Evolutionary conservation across 345 rosid genomes (phyloP), one percentile per base, ranked within the genome.

Genomic region (Citrus australasica): DNA sequence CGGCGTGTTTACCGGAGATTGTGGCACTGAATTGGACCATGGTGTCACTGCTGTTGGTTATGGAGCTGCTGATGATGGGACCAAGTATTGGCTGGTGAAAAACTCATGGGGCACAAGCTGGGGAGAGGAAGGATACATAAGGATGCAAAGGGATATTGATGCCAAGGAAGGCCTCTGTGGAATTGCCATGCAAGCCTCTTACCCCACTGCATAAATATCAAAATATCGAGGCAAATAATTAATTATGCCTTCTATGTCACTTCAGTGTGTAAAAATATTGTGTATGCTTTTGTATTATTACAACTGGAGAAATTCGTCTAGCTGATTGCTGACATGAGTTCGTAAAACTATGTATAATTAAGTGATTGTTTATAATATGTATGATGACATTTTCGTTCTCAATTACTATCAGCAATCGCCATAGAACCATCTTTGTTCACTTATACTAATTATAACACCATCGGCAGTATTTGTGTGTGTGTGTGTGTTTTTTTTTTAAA

Each of bases 51-150:
- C 73, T 0, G 59, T 69, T 46, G 73, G 73, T 27, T 69, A 69
- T 46, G 73, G 73, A 14, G 35, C 30, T 9, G n/a, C 21, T 2
- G 59, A 17, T 16, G 60, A 46, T 8, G 73, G 72, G 22, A 25
- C 58, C 4, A 69, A 69, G 55, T 69, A 69, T 14, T 69, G 72
- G 72, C 33, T 69, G 55, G 58, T 69, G 33, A 69, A 69, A 46
- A 69, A 69, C 25, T 69, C 72, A 24, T 69, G 72, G 72, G 72
- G 72, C 33, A 24, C 56, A 14, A 24, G 2, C 22, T 69, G 72
- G 72, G 72, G 72, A 10, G 72, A 69, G 14, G 22, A 24, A 33
- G 62, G 76, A 40, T 42, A 42, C 72, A 69, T 67, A n/a, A 67
- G 71, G 55, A 67, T 67, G 53, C 71, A 67, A n/a, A 67, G 55